Base-by-base conservation (phyloP, 2,329 filamentous ascomycete species). In the Pestalotiopsis sp. region DNA sequence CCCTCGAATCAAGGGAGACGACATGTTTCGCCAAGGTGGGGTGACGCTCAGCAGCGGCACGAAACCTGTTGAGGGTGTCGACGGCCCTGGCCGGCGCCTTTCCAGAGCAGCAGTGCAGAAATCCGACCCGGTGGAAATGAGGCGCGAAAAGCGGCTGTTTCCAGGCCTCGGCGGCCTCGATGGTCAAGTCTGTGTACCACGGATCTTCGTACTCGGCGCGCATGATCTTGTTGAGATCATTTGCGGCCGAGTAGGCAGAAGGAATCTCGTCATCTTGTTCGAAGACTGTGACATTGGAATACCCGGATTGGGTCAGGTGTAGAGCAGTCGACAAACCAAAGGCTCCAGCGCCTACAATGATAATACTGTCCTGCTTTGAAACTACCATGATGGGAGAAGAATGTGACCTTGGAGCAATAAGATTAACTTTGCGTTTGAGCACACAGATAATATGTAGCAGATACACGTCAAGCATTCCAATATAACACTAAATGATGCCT, bases 281-380 rank as follows among this genome's bases (percentile, higher is more conserved):
- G 39, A 64, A 64, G 11, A 64, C 61, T 12, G 38, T 64, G n/a
- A 66, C 25, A 57, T 66, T 58, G 45, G 45, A 49, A 45, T 66
- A 66, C 5, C 64, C 64, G 6, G 25, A 20, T 17, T 58, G 64
- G 14, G 49, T 17, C 13, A 66, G 49, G 20, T 58, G 52, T 9
- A 66, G 41, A 20, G 64, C 64, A 4, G 64, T 66, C 2, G 45
- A 57, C 11, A 66, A 31, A 14, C 64, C 64, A 17, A 66, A 66
- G 12, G 52, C 64, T 12, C 64, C 64, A 13, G 64, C 64, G 25
- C 64, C 64, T 17, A 66, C 64, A 38, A 66, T 66, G 64, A 66
- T 57, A 20, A 66, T 66, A 2, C 36, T 36, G 20, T 52, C 38
- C 17, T 64, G 38, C 25, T 52, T 64, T 45, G 61, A 64, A 39